Base-by-base conservation (phyloP, 148 eudicot species). In the Cornus controversa region DNA sequence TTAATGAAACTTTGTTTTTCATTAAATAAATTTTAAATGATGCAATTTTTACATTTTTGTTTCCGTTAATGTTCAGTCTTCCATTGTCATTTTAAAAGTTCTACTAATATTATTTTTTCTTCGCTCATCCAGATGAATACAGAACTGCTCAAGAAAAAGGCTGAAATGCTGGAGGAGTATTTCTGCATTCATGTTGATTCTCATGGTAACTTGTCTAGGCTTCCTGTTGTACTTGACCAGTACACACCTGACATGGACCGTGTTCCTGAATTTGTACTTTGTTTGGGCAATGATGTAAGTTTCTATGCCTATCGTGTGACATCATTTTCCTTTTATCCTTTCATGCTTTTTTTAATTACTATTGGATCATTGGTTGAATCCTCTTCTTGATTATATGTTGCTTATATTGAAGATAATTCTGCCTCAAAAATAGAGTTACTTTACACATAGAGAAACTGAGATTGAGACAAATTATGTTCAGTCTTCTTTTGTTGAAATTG, bases 191-290 rank as follows among this genome's bases (percentile, higher is more conserved):
- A 85, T 81, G 84, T 96, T 67, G 98, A 96, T 78, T 69, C 86
- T 16, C 82, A 86, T 54, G 94, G 98, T 67, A 89, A 87, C 71
- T 79, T 96, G 85, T 87, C 90, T 25, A 90, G 98, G 94, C 93
- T 96, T 76, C 99, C 99, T 68, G 90, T 93, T 60, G 78, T 96
- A 72, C 91, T 96, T 81, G 98, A 96, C 82, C 99, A 96, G 88
- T 93, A 96, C 85, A 96, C 97, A 64, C 98, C 99, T 80, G 97
- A 93, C 80, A 93, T 96, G 98, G 99, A 96, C 66, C 89, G 93
- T 80, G 86, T 96, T 69, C 99, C 97, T 23, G 97, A 96, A 77
- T 90, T 96, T 78, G 84, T 85, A 79, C 92, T 96, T 68, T 91
- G 92, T 82, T 86, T 96, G 80, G 99, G 98, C 73, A 96, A 96